phyloP scores from a whole-genome alignment of 192 early-diverging fungal genomes.

The Diversispora epigaea region DNA sequence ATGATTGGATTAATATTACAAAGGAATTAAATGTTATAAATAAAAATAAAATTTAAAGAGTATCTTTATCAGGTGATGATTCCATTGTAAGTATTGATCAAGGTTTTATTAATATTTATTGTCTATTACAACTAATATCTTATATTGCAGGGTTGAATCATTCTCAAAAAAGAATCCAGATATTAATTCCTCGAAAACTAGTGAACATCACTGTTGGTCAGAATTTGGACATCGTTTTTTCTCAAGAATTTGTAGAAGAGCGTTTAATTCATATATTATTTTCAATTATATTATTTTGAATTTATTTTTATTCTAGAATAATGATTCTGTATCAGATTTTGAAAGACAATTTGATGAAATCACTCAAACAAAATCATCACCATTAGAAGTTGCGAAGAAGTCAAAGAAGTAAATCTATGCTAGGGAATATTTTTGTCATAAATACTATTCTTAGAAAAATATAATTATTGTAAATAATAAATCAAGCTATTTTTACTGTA shows the following conservation, averaged over 20 bases:
- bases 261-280: neutral
- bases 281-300: neutral
- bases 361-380: too few species aligned
- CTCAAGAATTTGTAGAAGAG: constrained; percentile 14
- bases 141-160: constrained; percentile 24
- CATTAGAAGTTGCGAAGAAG: too few species aligned
- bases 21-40: neutral
- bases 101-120: constrained; percentile 8
- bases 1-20: constrained; percentile 8
- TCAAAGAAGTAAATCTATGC: too few species aligned
- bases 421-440: too few species aligned
- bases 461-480: too few species aligned
- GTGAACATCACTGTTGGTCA: constrained; percentile 19
- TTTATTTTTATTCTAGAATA: constrained; percentile 12
- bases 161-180: neutral
- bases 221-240: constrained; percentile 25
- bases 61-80: constrained; percentile 25
- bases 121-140: neutral
- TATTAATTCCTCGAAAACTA: constrained; percentile 4
- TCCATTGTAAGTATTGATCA: constrained; percentile 23
- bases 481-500: too few species aligned
- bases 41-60: constrained; percentile 1
- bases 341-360: too few species aligned
- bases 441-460: too few species aligned
- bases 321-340: too few species aligned